Conservation (phyloP, 1,139 yeast species). For the Arxiozyma bovina region DNA sequence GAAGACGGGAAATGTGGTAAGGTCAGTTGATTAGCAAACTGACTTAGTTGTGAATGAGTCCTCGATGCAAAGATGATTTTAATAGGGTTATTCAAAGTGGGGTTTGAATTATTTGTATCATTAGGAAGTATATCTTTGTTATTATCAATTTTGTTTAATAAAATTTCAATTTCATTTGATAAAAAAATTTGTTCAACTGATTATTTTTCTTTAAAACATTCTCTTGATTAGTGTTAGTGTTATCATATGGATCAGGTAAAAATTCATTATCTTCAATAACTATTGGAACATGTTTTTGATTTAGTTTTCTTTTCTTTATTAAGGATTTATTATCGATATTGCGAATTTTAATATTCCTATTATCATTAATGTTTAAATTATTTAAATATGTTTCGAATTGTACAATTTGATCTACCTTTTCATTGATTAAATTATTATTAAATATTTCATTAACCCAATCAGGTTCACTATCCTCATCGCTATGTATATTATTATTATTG, state of each 20-base stretch:
- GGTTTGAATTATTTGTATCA: neutral
- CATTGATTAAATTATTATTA: conserved; percentile 29
- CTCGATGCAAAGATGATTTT: conserved; percentile 68
- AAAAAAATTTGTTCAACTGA: conserved; percentile 19
- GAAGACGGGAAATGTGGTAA: conserved; percentile 61
- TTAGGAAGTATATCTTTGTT: neutral
- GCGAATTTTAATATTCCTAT: no score
- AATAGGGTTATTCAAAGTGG: conserved; percentile 32
- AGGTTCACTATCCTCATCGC: conserved; percentile 43
- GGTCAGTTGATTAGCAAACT: conserved; percentile 65
- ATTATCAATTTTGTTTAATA: conserved; percentile 37
- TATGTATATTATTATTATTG: conserved; percentile 14
- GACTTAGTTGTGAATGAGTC: conserved; percentile 84
- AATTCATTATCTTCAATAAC: conserved; percentile 21
- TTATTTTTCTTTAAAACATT: conserved; percentile 3
- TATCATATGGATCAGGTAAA: conserved; percentile 29
- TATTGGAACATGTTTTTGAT: conserved; percentile 16
- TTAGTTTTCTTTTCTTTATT: conserved; percentile 10
- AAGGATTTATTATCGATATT: neutral
- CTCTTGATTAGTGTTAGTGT: conserved; percentile 13
- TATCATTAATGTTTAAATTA: conserved; percentile 9
- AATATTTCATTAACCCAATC: conserved; percentile 50
- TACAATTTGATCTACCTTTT: conserved; percentile 31
- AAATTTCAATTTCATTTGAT: conserved; percentile 37
- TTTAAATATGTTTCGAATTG: conserved; percentile 31